Evolutionary conservation across 1,139 yeast species (phyloP).

Genomic region (Sugiyamaella grinbergsii): DNA sequence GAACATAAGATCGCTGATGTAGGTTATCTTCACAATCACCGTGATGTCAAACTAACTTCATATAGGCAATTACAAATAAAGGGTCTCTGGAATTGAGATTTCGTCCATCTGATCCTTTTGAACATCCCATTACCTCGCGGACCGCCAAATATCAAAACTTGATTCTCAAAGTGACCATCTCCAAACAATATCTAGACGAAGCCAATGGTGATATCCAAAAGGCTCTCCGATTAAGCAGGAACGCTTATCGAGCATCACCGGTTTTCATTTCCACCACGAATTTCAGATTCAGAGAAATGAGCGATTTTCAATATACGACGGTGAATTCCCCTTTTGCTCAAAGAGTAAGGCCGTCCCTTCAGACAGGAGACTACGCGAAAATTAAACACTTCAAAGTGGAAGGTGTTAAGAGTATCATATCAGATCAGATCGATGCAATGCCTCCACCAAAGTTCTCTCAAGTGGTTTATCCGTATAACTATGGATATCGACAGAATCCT

Average conservation of each 20-base stretch:
- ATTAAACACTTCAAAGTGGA: conserved; percentile 36
- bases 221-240: conserved; percentile 47
- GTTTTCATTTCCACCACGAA: conserved; percentile 70
- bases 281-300: conserved; percentile 78
- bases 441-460: conserved; percentile 88
- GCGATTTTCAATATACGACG: conserved; percentile 81
- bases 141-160: conserved; percentile 57
- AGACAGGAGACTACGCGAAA: conserved; percentile 42
- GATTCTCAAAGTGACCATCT: conserved; percentile 67
- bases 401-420: conserved; percentile 36
- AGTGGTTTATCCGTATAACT: conserved; percentile 72
- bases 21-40: too few species aligned
- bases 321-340: conserved; percentile 55
- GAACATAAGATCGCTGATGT: conserved; percentile 45
- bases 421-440: conserved; percentile 62
- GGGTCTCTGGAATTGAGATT: conserved; percentile 62
- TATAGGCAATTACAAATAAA: conserved; percentile 42
- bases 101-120: conserved; percentile 66
- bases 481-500: conserved; percentile 63
- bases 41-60: conserved; percentile 28
- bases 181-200: conserved; percentile 56
- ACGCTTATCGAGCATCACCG: conserved; percentile 53
- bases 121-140: conserved; percentile 73
- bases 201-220: conserved; percentile 54
- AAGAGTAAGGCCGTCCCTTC: conserved; percentile 48